Evolutionary conservation across 2,329 filamentous ascomycete species (phyloP).

Genomic region (Fusarium falciforme): DNA sequence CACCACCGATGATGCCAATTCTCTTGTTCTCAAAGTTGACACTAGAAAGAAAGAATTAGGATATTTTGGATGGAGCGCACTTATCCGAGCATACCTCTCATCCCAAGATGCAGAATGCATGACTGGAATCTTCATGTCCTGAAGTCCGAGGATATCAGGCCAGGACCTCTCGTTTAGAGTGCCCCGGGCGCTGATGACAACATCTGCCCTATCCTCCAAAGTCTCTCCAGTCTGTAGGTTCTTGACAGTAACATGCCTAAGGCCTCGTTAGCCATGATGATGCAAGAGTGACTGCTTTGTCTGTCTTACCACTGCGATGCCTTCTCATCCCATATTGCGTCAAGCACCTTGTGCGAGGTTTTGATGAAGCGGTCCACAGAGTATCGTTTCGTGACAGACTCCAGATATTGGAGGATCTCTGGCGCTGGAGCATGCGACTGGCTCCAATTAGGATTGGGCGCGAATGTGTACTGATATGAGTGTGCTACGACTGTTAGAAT

Average conservation of each 20-base stretch:
- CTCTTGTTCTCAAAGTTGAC: conserved; percentile 3
- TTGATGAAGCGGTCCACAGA: background rate
- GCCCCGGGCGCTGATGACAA: conserved; percentile 11
- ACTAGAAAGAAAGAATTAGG: background rate
- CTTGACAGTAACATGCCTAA: background rate
- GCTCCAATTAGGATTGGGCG: background rate
- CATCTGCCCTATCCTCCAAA: background rate
- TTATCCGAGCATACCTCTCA: background rate
- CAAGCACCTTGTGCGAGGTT: background rate
- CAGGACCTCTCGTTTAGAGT: conserved; percentile 12
- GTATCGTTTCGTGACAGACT: background rate
- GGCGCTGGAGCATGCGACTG: background rate
- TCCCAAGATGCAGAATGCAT: conserved; percentile 18
- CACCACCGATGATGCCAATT: conserved; percentile 7
- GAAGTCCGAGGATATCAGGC: conserved; percentile 13
- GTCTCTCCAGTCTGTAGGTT: background rate
- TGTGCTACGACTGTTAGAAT: background rate
- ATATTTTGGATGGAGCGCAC: fast-evolving
- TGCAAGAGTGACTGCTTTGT: background rate
- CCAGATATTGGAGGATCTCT: background rate
- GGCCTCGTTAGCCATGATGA: background rate
- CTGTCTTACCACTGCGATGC: background rate
- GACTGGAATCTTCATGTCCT: conserved; percentile 6
- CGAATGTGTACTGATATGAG: background rate
- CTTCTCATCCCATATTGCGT: background rate